These are phyloP conservation scores for Panaeolus cyanescens DNA, from an alignment of 768 basidiomycete species.

Conservation along the genomic window DNA sequence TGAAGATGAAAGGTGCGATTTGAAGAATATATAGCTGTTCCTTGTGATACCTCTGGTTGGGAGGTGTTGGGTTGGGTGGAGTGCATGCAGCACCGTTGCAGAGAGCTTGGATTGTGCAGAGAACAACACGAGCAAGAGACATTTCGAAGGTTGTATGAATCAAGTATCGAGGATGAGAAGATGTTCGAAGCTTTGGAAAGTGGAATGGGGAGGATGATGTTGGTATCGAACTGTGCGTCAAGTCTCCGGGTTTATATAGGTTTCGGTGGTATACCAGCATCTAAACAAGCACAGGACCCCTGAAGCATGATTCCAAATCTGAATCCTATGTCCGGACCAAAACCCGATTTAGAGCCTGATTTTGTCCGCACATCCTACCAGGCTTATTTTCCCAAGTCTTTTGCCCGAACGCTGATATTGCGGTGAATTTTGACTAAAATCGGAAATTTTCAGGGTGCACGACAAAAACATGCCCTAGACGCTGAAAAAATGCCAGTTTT, in stretches of 20 bases:
- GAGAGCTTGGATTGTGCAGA: constrained; percentile 50
- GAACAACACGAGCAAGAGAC: constrained; percentile 47
- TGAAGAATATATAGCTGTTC: constrained; percentile 52
- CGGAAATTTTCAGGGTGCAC: too few species aligned
- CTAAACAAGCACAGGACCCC: too few species aligned
- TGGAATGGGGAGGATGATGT: background rate
- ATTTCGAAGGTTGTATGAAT: constrained; percentile 27
- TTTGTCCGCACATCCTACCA: too few species aligned
- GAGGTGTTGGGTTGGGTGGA: constrained; percentile 56
- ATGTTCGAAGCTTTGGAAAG: background rate
- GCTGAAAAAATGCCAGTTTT: too few species aligned
- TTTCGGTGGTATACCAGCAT: background rate
- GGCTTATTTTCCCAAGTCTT: too few species aligned
- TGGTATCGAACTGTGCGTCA: background rate
- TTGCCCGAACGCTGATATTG: too few species aligned
- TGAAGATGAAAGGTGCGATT: constrained; percentile 58
- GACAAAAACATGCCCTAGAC: too few species aligned
- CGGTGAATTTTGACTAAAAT: too few species aligned
- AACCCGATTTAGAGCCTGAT: too few species aligned
- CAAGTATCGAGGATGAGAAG: constrained; percentile 4
- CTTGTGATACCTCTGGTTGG: constrained; percentile 54
- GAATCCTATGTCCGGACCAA: too few species aligned
- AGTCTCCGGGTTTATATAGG: constrained; percentile 13
- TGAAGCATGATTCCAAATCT: too few species aligned
- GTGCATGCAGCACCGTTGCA: constrained; percentile 55